Conservation (phyloP, 2,329 filamentous ascomycete genomes). For the Diaporthe citri region DNA sequence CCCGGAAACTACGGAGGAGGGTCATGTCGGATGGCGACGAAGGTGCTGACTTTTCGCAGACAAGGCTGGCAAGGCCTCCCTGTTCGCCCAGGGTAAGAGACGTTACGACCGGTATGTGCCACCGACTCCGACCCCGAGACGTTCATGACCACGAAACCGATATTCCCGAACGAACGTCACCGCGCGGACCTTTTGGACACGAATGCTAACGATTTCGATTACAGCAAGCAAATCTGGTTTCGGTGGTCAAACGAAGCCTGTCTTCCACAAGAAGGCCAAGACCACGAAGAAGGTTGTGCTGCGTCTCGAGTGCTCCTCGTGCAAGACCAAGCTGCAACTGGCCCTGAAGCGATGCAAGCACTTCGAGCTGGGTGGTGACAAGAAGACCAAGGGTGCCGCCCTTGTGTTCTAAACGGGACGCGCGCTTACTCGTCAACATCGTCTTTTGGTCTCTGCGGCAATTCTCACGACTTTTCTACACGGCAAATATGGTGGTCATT, state of each 20-base stretch:
- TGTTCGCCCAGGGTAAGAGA: constrained; percentile 89
- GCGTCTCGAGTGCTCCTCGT: constrained; percentile 95
- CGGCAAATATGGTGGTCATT: constrained; percentile 41
- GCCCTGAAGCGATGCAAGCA: constrained; percentile 99
- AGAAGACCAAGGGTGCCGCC: constrained; percentile 99
- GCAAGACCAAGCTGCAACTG: constrained; percentile 99
- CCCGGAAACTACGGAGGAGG: background rate
- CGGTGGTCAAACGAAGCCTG: constrained; percentile 99
- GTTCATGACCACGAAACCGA: background rate
- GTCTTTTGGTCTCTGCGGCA: constrained; percentile 41
- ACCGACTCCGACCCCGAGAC: constrained; percentile 5
- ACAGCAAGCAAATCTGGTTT: constrained; percentile 74
- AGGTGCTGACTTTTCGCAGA: constrained; percentile 50
- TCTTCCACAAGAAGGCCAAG: constrained; percentile 99
- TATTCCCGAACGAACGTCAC: background rate
- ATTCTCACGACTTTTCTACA: constrained; percentile 41
- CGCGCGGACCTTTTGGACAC: background rate
- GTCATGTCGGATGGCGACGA: background rate
- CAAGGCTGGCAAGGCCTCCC: constrained; percentile 71
- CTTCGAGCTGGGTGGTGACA: constrained; percentile 99
- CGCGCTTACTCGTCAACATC: constrained; percentile 37
- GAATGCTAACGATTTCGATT: constrained; percentile 22
- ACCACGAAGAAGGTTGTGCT: constrained; percentile 99
- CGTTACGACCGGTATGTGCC: constrained; percentile 83
- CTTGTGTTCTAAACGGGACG: constrained; percentile 90